Evolutionary conservation across 2,329 filamentous ascomycete species (phyloP), one percentile per base, ranked within the genome.

Genomic region (Cercospora beticola): DNA sequence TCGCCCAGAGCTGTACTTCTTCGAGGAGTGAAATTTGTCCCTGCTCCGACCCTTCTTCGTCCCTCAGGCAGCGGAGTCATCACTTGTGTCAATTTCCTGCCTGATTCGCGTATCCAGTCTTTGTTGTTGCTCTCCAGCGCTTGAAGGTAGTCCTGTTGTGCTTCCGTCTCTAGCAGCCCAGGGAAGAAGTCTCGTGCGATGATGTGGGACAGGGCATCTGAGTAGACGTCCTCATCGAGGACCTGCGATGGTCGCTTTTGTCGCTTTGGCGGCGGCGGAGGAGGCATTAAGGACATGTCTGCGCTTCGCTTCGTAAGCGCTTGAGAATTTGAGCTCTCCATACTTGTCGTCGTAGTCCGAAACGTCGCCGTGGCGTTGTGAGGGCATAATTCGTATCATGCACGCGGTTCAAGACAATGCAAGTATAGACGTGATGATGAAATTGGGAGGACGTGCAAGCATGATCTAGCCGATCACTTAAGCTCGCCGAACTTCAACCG

Each of bases 131-230:
- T 97, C 8, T 97, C 93, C 8, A 98, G 82, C 0, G 95, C 95
- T 76, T 96, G 90, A 31, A 99, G 84, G 74, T 97, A 98, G 75
- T 99, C 95, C 78, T 93, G 90, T 79, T 97, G 93, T 0, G 90
- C 90, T 75, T 97, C 89, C 14, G 89, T 90, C 78, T 98, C 93
- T 4, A 94, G 83, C 0, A 99, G 85, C 0, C 94, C 95, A 0
- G 95, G 95, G 76, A 98, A 99, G 83, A 97, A 99, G 83, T 99
- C 95, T 72, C 95, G 89, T 9, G 93, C 92, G 71, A 99, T 97
- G 77, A 99, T 98, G 74, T 95, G 90, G 0, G 94, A 97, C 30
- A 99, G 85, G 0, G 92, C 91, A 67, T 93, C 89, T 2, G 93
- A 95, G 80, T 99, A 99, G 64, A 91, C 89, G 74, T 99, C 94